Conservation (phyloP, 805 yeast genomes). For the Maudiozyma serrabonitensis region DNA sequence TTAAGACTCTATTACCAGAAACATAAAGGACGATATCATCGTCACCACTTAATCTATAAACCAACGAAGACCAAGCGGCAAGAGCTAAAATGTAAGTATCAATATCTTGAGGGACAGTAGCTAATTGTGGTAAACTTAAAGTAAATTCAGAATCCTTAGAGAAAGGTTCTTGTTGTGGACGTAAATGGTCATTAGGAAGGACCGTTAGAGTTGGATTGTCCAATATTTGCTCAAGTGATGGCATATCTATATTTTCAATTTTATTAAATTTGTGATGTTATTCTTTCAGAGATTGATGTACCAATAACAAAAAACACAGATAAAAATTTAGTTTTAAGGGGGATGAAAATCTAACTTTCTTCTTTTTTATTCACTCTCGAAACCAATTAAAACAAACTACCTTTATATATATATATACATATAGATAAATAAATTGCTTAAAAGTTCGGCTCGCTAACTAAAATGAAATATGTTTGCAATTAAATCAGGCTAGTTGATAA, state of each 20-base stretch:
- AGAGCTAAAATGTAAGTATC: slow-evolving; percentile 43
- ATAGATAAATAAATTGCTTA: no score
- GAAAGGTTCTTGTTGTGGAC: slow-evolving; percentile 59
- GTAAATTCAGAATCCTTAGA: slow-evolving; percentile 49
- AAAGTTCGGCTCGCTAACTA: no score
- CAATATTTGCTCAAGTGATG: slow-evolving; percentile 30
- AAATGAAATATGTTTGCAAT: no score
- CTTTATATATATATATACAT: no score
- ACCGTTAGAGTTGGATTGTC: slow-evolving; percentile 79
- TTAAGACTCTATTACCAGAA: slow-evolving; percentile 38
- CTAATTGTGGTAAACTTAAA: slow-evolving; percentile 24
- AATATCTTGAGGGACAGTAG: slow-evolving; percentile 15
- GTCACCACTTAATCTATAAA: slow-evolving; percentile 82
- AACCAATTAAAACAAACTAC: no score
- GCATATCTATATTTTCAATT: slow-evolving; percentile 2
- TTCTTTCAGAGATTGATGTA: background rate
- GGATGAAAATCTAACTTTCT: background rate
- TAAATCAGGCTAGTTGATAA: no score
- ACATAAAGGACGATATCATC: slow-evolving; percentile 80
- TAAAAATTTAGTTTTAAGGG: background rate
- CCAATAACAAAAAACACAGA: no score
- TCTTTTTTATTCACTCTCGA: no score
- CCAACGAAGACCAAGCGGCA: slow-evolving; percentile 58
- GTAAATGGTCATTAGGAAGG: slow-evolving; percentile 78
- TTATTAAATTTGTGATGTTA: background rate